Base-by-base conservation (phyloP, 345 rosid species). In the Diplotaxis tenuifolia region DNA sequence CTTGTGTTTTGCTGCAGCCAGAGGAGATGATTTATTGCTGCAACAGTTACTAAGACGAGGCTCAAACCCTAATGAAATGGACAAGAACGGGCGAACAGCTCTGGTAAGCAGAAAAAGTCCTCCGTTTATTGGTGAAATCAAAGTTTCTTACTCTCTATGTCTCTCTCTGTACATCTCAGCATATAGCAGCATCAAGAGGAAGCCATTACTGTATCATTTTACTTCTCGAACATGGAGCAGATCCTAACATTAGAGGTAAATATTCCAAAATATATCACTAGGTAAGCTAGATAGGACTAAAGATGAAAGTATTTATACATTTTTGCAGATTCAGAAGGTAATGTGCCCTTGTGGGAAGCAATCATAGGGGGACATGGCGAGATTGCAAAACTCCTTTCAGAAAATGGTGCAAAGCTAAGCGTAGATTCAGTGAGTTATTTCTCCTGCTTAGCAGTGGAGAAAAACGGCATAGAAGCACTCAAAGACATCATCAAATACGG, bases 321-420 rank as follows among this genome's bases (percentile, higher is more conserved):
- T 15, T 42, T 4, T 32, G 9, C 89, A 93, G 98, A 93, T 82
- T 75, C 84, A 0, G 94, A 91, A 82, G 96, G 97, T 42, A 89
- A 66, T 50, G 86, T 93, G 21, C 90, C 98, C 0, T 71, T 93
- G 34, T 93, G 96, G 98, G 97, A 91, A 76, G 97, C 98, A 65
- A 75, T 93, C 52, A 29, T 70, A 60, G 94, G 91, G 57, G 71
- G 80, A 62, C 94, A 91, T 59, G 64, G 84, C 28, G 60, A 65
- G 1, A 81, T 86, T 55, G 65, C 81, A 9, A 84, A 86, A 63
- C 82, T 86, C 34, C 84, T 93, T 0, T 54, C 74, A 3, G 88
- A 91, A 47, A 93, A 88, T 31, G 93, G 94, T 0, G 97, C 94
- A 21, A 78, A 18, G 9, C 2, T 93, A 56, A 72, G 80, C 61